These are phyloP conservation scores for Orbilia javanica DNA, from an alignment of 2,329 filamentous ascomycete species.

Conservation along the genomic window DNA sequence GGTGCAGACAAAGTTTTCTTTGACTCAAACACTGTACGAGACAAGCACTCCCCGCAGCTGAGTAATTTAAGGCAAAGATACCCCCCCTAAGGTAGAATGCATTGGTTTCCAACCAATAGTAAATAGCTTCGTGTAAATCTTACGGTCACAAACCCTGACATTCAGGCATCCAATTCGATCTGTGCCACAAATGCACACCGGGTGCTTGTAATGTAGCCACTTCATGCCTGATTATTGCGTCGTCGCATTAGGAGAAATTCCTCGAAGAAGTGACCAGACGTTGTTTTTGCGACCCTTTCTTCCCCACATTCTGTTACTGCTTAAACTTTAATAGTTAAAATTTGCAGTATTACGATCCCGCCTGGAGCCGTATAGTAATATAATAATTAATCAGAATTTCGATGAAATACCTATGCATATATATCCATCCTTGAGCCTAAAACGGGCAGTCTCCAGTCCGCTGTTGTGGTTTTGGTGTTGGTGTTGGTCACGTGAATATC, in stretches of 20 bases:
- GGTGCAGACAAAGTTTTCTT: not conserved
- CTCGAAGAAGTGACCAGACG: not conserved
- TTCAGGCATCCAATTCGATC: not conserved
- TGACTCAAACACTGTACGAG: too few relatives aligned
- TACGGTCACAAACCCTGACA: not conserved
- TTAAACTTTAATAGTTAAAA: not conserved
- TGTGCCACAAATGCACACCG: not conserved
- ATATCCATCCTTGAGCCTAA: not conserved
- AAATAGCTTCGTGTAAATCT: not conserved
- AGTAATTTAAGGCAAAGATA: not conserved
- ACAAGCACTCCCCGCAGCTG: not conserved
- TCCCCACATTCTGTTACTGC: not conserved
- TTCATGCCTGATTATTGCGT: not conserved
- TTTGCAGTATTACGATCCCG: not conserved
- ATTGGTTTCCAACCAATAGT: not conserved
- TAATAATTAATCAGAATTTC: not conserved
- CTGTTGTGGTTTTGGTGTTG: not conserved
- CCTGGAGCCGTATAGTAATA: too few relatives aligned
- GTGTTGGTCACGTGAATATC: not conserved
- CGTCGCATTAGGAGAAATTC: not conserved
- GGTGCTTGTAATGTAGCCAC: not conserved
- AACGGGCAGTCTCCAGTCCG: not conserved
- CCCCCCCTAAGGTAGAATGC: not conserved
- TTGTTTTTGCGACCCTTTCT: not conserved
- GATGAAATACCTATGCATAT: not conserved